These are phyloP conservation scores for Claviceps cyperi DNA, from an alignment of 2,329 filamentous ascomycete species.

Conservation along the genomic window DNA sequence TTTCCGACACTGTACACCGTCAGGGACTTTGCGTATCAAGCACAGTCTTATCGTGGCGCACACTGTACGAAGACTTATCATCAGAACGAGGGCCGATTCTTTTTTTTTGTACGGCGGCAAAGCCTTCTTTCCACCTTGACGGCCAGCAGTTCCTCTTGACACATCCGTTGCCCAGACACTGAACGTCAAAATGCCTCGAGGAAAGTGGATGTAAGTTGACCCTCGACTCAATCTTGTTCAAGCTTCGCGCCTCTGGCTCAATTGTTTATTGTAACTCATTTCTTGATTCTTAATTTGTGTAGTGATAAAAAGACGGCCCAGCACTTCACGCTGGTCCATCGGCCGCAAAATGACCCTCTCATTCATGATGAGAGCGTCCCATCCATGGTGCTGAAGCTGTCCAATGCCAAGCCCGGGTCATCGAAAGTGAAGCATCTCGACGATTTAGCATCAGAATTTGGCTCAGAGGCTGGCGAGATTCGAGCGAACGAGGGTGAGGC, in stretches of 20 bases:
- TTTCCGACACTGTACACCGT: slow-evolving; percentile 16
- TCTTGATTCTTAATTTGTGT: neutral
- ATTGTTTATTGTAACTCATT: neutral
- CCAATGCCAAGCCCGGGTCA: slow-evolving; percentile 24
- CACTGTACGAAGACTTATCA: slow-evolving; percentile 9
- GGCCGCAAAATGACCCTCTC: slow-evolving; percentile 90
- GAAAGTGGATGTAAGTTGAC: slow-evolving; percentile 48
- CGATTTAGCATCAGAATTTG: slow-evolving; percentile 66
- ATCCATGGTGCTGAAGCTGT: slow-evolving; percentile 76
- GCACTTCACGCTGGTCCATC: slow-evolving; percentile 88
- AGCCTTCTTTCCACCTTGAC: slow-evolving; percentile 6
- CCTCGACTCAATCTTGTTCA: neutral
- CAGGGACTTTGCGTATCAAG: rapidly evolving
- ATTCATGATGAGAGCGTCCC: slow-evolving; percentile 86
- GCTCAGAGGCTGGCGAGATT: slow-evolving; percentile 47
- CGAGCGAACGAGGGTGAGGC: slow-evolving; percentile 91
- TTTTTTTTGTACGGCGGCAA: slow-evolving; percentile 6
- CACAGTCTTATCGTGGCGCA: slow-evolving; percentile 17
- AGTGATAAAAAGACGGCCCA: slow-evolving; percentile 80
- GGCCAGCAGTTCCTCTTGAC: neutral
- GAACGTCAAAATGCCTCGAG: slow-evolving; percentile 50
- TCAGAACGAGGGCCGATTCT: slow-evolving; percentile 15
- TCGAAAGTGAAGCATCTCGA: slow-evolving; percentile 49
- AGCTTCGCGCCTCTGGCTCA: neutral
- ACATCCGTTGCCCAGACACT: neutral